Evolutionary conservation across 2,329 filamentous ascomycete species (phyloP), one percentile per base, ranked within the genome.

Genomic region (Hirsutella thompsonii): DNA sequence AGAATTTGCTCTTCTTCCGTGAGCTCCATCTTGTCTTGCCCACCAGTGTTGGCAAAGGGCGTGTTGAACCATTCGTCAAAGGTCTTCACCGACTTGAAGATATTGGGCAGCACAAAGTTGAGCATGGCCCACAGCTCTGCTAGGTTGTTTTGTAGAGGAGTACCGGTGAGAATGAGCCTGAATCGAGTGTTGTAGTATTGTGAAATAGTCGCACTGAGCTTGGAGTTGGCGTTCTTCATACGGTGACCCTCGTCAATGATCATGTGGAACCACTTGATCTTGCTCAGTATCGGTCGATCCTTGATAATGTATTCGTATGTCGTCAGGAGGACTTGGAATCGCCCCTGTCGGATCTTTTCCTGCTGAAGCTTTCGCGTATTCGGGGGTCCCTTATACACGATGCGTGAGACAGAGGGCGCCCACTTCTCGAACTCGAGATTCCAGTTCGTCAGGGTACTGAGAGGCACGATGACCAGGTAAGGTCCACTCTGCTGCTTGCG

Each of bases 21-120:
- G 47, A 98, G 72, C 57, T 96, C 90, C 85, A 98, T 98, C 70
- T 92, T 94, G 63, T 98, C 92, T 64, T 96, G 90, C 33, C 87
- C 81, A 63, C 92, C 92, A 5, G 92, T 98, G 59, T 98, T 98
- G 51, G 92, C 92, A 60, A 98, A 98, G 0, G 92, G 92, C 20
- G 92, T 98, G 59, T 96, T 98, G 78, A 98, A 98, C 92, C 92
- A 98, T 61, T 98, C 92, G 60, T 98, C 92, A 56, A 98, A 98
- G 2, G 90, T 96, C 59, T 92, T 95, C 47, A 90, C 88, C 2
- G 92, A 96, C 61, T 98, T 98, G 80, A 98, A 98, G 50, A 98
- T 98, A 52, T 87, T 96, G 3, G 92, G 92, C 38, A 98, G 70
- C 33, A 95, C 92, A 61, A 98, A 98, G 67, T 98, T 98, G 55